Base-by-base conservation (phyloP, 192 early-diverging fungal species). In the Coemansia sp. region DNA sequence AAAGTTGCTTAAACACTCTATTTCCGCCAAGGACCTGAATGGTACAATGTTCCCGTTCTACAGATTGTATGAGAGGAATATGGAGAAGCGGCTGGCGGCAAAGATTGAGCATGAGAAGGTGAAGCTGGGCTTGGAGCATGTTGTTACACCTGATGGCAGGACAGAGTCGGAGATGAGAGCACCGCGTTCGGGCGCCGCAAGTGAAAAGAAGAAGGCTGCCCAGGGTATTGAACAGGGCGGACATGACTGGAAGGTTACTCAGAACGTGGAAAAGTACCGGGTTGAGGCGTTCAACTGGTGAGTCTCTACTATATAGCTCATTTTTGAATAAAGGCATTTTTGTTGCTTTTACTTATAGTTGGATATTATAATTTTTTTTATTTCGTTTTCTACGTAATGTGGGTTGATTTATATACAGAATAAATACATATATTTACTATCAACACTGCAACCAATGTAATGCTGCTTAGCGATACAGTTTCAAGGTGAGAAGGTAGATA, bases 271-370 rank as follows among this genome's bases (percentile, higher is more conserved):
- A 40, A 62, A 59, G 48, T 76, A 76, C 43, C 65, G 72, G 17
- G 72, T 76, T 4, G 72, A 76, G 23, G 66, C 68, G 30, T 68
- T 76, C 57, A 64, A 76, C 50, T 76, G 72, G 72, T 67, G 57
- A n/a, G n/a, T n/a, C n/a, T n/a, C n/a, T n/a, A n/a, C n/a, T n/a
- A n/a, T n/a, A n/a, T n/a, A n/a, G n/a, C n/a, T n/a, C n/a, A n/a
- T n/a, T n/a, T n/a, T n/a, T n/a, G n/a, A n/a, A n/a, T n/a, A n/a
- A n/a, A n/a, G n/a, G n/a, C n/a, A n/a, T n/a, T n/a, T n/a, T n/a
- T n/a, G n/a, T n/a, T n/a, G n/a, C n/a, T n/a, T n/a, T n/a, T n/a
- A n/a, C n/a, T n/a, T n/a, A n/a, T n/a, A n/a, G n/a, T n/a, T n/a
- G n/a, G n/a, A n/a, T n/a, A n/a, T n/a, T n/a, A n/a, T n/a, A n/a